Evolutionary conservation across 768 basidiomycete species (phyloP).

Genomic region (Collybiopsis luxurians): DNA sequence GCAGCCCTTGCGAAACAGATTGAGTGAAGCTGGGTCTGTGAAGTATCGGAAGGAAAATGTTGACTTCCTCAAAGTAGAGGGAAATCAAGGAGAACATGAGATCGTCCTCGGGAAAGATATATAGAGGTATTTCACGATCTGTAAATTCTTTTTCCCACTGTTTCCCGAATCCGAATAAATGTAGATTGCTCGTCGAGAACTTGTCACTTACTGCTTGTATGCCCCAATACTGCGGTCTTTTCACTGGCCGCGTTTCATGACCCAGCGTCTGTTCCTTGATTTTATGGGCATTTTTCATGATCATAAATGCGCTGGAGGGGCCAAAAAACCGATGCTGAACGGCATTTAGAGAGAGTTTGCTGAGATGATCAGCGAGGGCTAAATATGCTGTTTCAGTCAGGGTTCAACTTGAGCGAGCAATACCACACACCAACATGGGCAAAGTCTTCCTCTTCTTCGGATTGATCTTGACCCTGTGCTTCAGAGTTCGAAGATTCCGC

Average conservation of each 20-base stretch:
- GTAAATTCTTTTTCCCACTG: conserved; percentile 12
- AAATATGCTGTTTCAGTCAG: neutral
- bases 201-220: conserved; percentile 6
- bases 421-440: conserved; percentile 19
- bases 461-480: conserved; percentile 12
- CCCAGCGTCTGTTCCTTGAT: conserved; percentile 3
- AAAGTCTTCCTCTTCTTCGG: conserved; percentile 28
- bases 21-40: conserved; percentile 40
- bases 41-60: conserved; percentile 40
- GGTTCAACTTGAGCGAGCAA: too few relatives aligned
- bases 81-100: conserved; percentile 41
- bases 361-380: conserved; percentile 28
- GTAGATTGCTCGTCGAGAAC: neutral
- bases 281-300: conserved; percentile 7
- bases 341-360: conserved; percentile 24
- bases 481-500: conserved; percentile 9
- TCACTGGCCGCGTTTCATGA: neutral
- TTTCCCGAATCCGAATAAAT: neutral
- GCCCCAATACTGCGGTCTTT: conserved; percentile 9
- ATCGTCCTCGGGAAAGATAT: conserved; percentile 31
- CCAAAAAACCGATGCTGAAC: conserved; percentile 10
- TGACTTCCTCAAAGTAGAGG: conserved; percentile 44
- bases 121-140: conserved; percentile 7
- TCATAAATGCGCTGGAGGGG: conserved; percentile 8
- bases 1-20: conserved; percentile 30